Evolutionary conservation across 2,329 filamentous ascomycete species (phyloP), one percentile per base, ranked within the genome.

Genomic region (Cytospora chrysosperma): DNA sequence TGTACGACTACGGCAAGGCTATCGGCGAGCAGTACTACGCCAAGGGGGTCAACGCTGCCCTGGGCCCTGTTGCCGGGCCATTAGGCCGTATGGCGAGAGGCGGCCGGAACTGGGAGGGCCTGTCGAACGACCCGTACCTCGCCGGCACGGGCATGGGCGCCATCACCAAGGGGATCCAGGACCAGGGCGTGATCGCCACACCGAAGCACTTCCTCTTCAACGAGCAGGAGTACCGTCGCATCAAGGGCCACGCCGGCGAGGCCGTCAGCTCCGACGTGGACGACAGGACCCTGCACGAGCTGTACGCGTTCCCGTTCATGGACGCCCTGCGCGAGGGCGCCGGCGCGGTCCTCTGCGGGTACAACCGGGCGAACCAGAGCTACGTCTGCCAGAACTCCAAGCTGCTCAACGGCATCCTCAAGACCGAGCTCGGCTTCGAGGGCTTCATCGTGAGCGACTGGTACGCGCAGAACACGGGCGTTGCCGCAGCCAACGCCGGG

Each of bases 321-420:
- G 43, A 66, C 24, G 59, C 64, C 2, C 28, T 64, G 21, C 61
- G 58, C 15, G 64, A 53, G 21, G 64, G 64, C 28, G 61, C 61
- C 12, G 64, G 64, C 0, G 54, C 61, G 3, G 57, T 66, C 8
- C 50, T 66, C 50, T 66, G 64, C 19, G 56, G 56, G 3, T 64
- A 64, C 50, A 64, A 66, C 24, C 28, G 62, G 2, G 61, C 55
- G 17, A 66, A 66, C 58, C 57, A 66, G 28, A 59, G 84, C 24
- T 90, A 90, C 68, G 85, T 79, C 3, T 93, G 89, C 73, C 81
- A 88, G 69, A 92, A 92, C 75, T 86, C 84, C 65, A 85, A 88
- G 67, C 76, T 85, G 0, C 77, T 88, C 53, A 92, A 92, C 70
- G 84, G 86, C 3, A 76, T 92, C 0, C 76, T 92, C 56, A 92